Percentiles rank a stretch among this genome's conserved stretches.
Conservation (phyloP, 1,139 yeast species). For the Taphrina flavorubra region DNA sequence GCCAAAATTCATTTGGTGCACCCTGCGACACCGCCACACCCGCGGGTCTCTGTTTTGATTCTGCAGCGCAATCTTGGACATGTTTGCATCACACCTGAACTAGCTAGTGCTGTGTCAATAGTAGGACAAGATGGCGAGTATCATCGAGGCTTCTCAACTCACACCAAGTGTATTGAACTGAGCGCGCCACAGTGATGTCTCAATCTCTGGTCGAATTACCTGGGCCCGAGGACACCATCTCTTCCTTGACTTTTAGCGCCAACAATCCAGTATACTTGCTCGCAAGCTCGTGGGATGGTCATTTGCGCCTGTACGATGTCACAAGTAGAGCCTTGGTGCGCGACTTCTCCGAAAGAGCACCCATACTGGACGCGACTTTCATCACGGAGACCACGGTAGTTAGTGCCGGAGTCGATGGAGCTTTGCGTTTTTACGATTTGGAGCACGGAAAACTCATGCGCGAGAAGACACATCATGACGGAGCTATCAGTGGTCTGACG, state of each 20-base stretch:
- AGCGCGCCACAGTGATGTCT: constrained; percentile 3
- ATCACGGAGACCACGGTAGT: constrained; percentile 40
- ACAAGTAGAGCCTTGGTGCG: constrained; percentile 47
- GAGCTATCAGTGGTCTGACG: constrained; percentile 15
- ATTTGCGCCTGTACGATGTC: constrained; percentile 50
- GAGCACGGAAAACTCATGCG: constrained; percentile 39
- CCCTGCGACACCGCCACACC: no score
- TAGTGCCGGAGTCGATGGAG: constrained; percentile 44
- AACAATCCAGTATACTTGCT: constrained; percentile 46
- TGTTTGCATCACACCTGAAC: neutral
- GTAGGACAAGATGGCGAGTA: no score
- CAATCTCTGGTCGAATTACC: constrained; percentile 13
- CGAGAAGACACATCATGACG: constrained; percentile 11
- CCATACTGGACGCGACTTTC: constrained; percentile 43
- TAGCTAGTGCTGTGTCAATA: no score
- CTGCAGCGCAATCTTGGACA: no score
- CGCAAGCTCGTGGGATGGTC: constrained; percentile 54
- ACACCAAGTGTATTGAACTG: no score
- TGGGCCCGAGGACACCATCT: constrained; percentile 42
- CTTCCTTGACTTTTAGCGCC: constrained; percentile 43
- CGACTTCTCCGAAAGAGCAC: constrained; percentile 44
- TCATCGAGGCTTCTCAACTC: no score
- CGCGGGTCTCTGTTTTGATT: neutral
- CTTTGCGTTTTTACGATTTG: constrained; percentile 43
- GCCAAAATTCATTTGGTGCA: constrained; percentile 1